Base-by-base conservation (phyloP, 2,329 filamentous ascomycete genomes). In the Xylaria sp. region DNA sequence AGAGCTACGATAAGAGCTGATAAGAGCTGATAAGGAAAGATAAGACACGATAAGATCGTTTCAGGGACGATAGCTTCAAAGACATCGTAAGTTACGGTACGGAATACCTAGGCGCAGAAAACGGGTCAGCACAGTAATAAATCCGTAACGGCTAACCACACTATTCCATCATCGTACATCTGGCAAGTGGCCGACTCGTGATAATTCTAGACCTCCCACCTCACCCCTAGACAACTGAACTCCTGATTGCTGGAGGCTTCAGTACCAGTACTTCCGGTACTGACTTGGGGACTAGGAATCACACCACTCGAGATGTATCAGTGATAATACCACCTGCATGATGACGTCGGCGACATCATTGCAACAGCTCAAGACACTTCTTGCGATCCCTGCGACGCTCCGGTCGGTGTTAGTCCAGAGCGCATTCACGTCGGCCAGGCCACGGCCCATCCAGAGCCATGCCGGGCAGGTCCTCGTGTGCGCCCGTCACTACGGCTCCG, bases 321-420 rank as follows among this genome's bases (percentile, higher is more conserved):
- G 47, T n/a, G 37, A 52, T 55, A 54, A 37, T 2, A 9, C n/a
- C 35, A 5, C 4, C 30, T 30, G 18, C 53, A 69, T 66, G 65
- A 63, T 63, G 37, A 44, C 59, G 18, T 39, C 57, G 63, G 30
- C 52, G 52, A 54, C 57, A 39, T 51, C 57, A 8, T 46, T 53
- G 16, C 52, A 66, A 44, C 23, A 30, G 23, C 61, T 72, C 48
- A 59, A 61, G 54, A 60, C 65, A 46, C 59, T 71, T 49, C 60
- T 70, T 37, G 65, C 69, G 10, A 68, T 71, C 66, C 68, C 71
- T 44, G 55, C 67, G 9, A 57, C 68, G 6, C 54, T 71, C 18
- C 69, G 71, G 44, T 66, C 66, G 5, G 47, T 63, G 37, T 53
- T 72, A 35, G 23, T 30, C 23, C 59, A 68, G 16, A 52, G 66